Evolutionary conservation across 768 basidiomycete species (phyloP).

Genomic region (Termitomyces sp.): DNA sequence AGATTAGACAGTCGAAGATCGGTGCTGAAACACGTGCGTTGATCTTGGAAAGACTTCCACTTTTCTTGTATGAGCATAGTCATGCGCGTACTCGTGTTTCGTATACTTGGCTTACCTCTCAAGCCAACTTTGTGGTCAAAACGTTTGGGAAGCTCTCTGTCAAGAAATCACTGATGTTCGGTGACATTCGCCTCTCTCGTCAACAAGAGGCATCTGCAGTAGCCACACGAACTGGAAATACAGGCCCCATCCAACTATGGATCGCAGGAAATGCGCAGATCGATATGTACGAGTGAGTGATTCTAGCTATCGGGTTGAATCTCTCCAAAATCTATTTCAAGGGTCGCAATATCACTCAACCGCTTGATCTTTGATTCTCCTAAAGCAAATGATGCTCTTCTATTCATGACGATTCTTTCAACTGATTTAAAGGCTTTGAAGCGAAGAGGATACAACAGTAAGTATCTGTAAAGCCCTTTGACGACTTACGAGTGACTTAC

Average conservation of each 20-base stretch:
- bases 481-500: not conserved
- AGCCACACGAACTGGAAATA: constrained; percentile 42
- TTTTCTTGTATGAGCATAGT: constrained; percentile 89
- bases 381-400: constrained; percentile 79
- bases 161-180: constrained; percentile 53
- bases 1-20: constrained; percentile 40
- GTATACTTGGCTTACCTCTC: constrained; percentile 58
- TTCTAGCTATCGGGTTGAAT: not conserved
- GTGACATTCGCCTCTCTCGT: constrained; percentile 39
- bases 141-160: constrained; percentile 60
- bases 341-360: constrained; percentile 82
- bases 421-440: constrained; percentile 81
- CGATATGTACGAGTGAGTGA: constrained; percentile 88
- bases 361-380: constrained; percentile 71
- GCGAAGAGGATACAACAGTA: constrained; percentile 82
- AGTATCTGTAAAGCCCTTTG: not conserved
- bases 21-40: constrained; percentile 51
- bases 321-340: constrained; percentile 21
- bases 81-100: constrained; percentile 58
- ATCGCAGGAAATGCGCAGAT: constrained; percentile 68
- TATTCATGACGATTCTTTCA: constrained; percentile 92
- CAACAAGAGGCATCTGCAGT: constrained; percentile 72
- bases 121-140: constrained; percentile 65
- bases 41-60: constrained; percentile 77
- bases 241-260: constrained; percentile 66